Conservation (phyloP, 164 flowering plant species). For the Echeveria elegans region DNA sequence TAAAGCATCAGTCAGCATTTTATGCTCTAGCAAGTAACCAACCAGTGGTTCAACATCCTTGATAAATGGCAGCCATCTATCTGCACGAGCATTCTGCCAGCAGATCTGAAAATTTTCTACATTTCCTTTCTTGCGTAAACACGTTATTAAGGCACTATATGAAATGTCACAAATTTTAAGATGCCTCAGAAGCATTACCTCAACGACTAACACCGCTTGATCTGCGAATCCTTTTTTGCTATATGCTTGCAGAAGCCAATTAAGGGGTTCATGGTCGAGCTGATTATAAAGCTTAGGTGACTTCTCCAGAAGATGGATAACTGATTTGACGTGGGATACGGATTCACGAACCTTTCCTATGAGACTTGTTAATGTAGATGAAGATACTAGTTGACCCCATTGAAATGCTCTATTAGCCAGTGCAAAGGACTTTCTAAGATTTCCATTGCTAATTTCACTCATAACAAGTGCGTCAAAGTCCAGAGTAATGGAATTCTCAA, state of each 20-base stretch:
- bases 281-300: constrained; percentile 29
- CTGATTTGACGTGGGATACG: constrained; percentile 16
- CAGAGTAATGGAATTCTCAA: constrained; percentile 48
- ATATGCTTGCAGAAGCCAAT: constrained; percentile 43
- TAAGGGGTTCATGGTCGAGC: constrained; percentile 48
- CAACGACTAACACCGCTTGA: constrained; percentile 28
- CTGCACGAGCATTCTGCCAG: constrained; percentile 37
- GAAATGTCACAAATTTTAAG: constrained; percentile 28
- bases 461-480: constrained; percentile 42
- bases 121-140: constrained; percentile 37
- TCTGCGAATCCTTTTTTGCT: constrained; percentile 31
- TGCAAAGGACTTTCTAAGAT: constrained; percentile 28
- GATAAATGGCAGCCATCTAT: constrained; percentile 48
- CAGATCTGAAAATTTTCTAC: constrained; percentile 21
- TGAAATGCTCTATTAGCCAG: constrained; percentile 36
- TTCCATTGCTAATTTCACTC: constrained; percentile 29
- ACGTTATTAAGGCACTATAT: constrained; percentile 31
- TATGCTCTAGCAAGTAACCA: constrained; percentile 29
- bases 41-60: constrained; percentile 34
- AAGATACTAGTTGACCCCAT: constrained; percentile 66
- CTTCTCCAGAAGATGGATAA: constrained; percentile 33
- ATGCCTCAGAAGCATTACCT: constrained; percentile 37
- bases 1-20: constrained; percentile 42
- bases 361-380: constrained; percentile 32
- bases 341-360: constrained; percentile 35